phyloP scores from a whole-genome alignment of 768 basidiomycete genomes.

The Pholiota conissans region DNA sequence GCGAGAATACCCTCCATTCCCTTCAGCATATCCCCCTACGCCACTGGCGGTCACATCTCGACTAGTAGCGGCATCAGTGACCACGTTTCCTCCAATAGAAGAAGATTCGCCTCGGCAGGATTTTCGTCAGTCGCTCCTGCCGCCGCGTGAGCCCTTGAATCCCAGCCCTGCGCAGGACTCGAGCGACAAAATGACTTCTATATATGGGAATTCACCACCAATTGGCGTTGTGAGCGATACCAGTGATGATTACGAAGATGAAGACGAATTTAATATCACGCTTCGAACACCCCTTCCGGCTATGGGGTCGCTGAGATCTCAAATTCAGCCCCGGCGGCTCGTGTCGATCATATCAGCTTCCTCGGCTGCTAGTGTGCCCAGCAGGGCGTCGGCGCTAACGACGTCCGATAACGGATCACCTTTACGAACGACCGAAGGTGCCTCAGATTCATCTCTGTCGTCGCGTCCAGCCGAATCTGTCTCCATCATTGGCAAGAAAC shows the following conservation, averaged over 20 bases:
- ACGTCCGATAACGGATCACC: conserved; percentile 38
- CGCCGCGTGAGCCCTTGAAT: conserved; percentile 56
- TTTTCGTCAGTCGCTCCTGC: conserved; percentile 75
- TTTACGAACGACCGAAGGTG: conserved; percentile 37
- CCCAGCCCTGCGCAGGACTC: conserved; percentile 58
- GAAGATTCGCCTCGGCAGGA: conserved; percentile 48
- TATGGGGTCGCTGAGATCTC: conserved; percentile 22
- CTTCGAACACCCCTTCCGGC: conserved; percentile 58
- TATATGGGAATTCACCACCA: conserved; percentile 38
- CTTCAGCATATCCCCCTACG: conserved; percentile 76
- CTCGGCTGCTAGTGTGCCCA: conserved; percentile 26
- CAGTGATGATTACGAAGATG: conserved; percentile 42
- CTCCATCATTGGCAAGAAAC: conserved; percentile 43
- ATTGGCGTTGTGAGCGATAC: conserved; percentile 30
- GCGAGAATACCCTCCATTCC: conserved; percentile 72
- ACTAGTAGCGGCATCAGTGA: conserved; percentile 22
- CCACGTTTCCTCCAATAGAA: conserved; percentile 33
- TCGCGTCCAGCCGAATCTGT: conserved; percentile 31
- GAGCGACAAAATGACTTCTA: conserved; percentile 50
- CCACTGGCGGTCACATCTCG: conserved; percentile 45
- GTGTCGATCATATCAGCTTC: conserved; percentile 17
- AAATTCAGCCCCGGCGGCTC: conserved; percentile 17
- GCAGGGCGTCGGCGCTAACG: conserved; percentile 36
- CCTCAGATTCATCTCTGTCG: conserved; percentile 41
- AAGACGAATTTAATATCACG: conserved; percentile 67